These are phyloP conservation scores for Epichloe uncinata DNA, from an alignment of 2,329 filamentous ascomycete species.

Conservation along the genomic window DNA sequence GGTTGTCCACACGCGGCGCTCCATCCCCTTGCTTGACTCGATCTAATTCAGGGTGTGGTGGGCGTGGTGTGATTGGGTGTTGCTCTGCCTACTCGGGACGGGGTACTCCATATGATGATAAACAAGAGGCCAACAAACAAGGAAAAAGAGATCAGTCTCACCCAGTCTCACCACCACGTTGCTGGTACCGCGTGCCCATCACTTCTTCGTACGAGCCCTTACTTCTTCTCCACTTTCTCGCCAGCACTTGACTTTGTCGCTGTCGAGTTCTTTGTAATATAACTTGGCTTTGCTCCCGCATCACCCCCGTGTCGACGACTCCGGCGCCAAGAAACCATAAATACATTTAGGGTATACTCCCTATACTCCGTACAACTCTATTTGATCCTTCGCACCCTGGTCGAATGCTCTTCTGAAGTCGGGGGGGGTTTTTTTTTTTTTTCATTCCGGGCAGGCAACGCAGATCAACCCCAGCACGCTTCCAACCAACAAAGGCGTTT, in stretches of 20 bases:
- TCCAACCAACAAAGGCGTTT: too few species aligned
- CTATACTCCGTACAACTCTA: not conserved
- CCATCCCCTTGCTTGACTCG: not conserved
- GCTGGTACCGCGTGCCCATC: not conserved
- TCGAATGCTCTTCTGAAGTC: not conserved
- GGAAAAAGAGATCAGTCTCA: not conserved
- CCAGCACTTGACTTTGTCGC: not conserved
- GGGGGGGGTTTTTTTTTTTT: not conserved
- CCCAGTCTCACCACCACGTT: not conserved
- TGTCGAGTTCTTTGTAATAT: not conserved
- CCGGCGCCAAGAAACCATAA: not conserved
- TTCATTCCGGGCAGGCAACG: not conserved
- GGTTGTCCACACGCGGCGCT: not conserved
- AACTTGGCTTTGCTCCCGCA: not conserved
- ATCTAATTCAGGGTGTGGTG: too few species aligned
- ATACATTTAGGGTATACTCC: not conserved
- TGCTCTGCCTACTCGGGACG: too few species aligned
- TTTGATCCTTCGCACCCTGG: not conserved
- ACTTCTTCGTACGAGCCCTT: not conserved
- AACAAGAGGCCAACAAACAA: not conserved
- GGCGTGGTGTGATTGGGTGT: too few species aligned
- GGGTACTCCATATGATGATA: too few species aligned
- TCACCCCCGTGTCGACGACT: not conserved
- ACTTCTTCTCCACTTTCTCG: not conserved
- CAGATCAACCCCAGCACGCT: too few species aligned